Conservation (phyloP, 106 monocot species). For the Chionographis japonica region DNA sequence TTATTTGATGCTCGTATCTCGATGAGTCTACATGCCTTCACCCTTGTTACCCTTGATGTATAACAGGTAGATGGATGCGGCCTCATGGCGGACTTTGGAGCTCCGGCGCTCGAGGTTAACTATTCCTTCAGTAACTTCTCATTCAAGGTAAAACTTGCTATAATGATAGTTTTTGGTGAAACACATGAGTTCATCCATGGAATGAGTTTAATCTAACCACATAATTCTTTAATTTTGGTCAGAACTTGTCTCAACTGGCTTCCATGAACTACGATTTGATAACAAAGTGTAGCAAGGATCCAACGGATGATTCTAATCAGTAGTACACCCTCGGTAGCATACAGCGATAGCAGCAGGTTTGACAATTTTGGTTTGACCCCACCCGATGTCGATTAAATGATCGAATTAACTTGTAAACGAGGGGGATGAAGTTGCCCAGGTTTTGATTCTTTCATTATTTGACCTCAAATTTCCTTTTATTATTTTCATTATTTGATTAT, state of each 20-base stretch:
- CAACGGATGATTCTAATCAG: constrained; percentile 29
- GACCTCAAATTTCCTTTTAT: no score
- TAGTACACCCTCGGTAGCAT: neutral
- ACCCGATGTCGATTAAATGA: no score
- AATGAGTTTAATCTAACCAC: neutral
- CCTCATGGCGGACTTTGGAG: constrained; percentile 65
- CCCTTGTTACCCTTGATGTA: neutral
- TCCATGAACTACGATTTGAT: constrained; percentile 95
- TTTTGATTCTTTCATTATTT: no score
- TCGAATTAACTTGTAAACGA: no score
- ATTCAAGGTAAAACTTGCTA: constrained; percentile 56
- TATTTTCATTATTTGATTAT: no score
- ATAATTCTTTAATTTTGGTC: constrained; percentile 8
- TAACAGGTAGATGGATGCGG: constrained; percentile 73
- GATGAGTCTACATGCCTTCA: no score
- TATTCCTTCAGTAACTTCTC: constrained; percentile 99
- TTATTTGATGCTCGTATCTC: neutral
- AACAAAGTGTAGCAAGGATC: constrained; percentile 49
- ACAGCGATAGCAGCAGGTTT: no score
- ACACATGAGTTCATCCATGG: neutral
- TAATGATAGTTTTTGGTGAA: neutral
- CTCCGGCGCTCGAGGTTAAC: constrained; percentile 19
- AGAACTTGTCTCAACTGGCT: constrained; percentile 96
- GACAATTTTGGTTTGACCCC: no score
- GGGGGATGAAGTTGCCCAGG: no score